Evolutionary conservation across 805 yeast species (phyloP).

Genomic region (Kazachstania martiniae): DNA sequence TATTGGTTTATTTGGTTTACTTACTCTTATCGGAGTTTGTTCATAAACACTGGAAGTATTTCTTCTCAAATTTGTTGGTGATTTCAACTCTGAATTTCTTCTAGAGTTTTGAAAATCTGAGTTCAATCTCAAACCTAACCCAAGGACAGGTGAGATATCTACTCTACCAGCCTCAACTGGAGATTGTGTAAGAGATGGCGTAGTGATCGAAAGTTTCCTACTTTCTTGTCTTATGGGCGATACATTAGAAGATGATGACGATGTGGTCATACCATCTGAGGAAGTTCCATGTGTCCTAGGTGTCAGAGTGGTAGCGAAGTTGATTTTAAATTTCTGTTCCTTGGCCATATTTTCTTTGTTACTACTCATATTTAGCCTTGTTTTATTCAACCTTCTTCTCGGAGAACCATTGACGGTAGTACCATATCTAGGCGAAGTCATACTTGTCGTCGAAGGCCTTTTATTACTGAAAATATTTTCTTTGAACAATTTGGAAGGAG

Average conservation of each 20-base stretch:
- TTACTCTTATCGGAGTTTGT: neutral
- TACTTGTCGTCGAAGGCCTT: conserved; percentile 1
- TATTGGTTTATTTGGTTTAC: neutral
- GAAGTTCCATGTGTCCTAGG: neutral
- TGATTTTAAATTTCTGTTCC: conserved; percentile 4
- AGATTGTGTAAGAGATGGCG: neutral
- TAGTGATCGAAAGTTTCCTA: neutral
- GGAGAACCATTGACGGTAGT: conserved; percentile 9
- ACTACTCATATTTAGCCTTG: conserved; percentile 1
- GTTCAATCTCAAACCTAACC: conserved; percentile 3
- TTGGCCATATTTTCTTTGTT: conserved; percentile 1
- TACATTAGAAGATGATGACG: conserved; percentile 7
- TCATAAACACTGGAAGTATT: neutral
- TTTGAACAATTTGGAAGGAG: conserved; percentile 4
- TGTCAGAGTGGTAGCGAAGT: conserved; percentile 2
- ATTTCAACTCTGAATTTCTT: conserved; percentile 1
- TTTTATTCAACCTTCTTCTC: conserved; percentile 5
- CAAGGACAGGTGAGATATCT: conserved; percentile 6
- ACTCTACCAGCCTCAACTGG: conserved; percentile 1
- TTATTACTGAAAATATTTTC: conserved; percentile 1
- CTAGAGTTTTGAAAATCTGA: neutral
- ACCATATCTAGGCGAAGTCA: conserved; percentile 1
- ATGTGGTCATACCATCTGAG: neutral
- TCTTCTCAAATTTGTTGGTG: neutral
- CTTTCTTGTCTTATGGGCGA: conserved; percentile 5